Base-by-base conservation (phyloP, 1,284 basidiomycete genomes). In the Vanrija sp. region DNA sequence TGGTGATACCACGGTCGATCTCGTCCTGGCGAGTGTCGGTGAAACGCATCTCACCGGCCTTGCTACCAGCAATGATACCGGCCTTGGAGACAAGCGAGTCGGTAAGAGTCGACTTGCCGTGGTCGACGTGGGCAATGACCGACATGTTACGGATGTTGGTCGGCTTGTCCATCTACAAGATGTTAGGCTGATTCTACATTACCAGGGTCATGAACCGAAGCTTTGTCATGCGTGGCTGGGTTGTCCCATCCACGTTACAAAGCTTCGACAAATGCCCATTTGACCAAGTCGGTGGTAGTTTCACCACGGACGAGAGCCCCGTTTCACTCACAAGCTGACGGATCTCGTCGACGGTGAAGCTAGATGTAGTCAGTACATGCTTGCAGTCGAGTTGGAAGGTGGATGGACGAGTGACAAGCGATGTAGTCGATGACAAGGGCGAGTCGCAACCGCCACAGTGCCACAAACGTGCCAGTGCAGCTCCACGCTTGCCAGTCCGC, bases 1-100 rank as follows among this genome's bases (percentile, higher is more conserved):
- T 99, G 58, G 96, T 99, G 73, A 99, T 99, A 84, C 96, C 96
- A 81, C 96, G 94, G 78, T 98, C 96, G 78, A 97, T 98, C 82
- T 99, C 96, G 77, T 99, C 96, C 41, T 89, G 85, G 83, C 75
- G 77, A 68, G 96, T 98, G 79, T 99, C 95, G 64, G 91, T 98
- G 78, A 95, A 97, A 68, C 96, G 92, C 84, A 89, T 84, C 64
- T 98, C 94, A 78, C 94, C 95, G 63, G 96, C 93, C 79, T 97
- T 97, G 73, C 91, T 81, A 54, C 82, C 80, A 67, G 96, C 95
- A 73, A 99, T 98, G 77, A 99, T 99, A 86, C 96, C 96, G 63
- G 96, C 96, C 83, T 98, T 98, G 66, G 95, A 95, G 71, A 99
- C 94, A 54, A 99, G 84, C 49, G 96, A 98, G 79, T 99, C 96